These are phyloP conservation scores for Pseudocercospora pini-densiflorae DNA, from an alignment of 2,329 filamentous ascomycete species.

Conservation along the genomic window DNA sequence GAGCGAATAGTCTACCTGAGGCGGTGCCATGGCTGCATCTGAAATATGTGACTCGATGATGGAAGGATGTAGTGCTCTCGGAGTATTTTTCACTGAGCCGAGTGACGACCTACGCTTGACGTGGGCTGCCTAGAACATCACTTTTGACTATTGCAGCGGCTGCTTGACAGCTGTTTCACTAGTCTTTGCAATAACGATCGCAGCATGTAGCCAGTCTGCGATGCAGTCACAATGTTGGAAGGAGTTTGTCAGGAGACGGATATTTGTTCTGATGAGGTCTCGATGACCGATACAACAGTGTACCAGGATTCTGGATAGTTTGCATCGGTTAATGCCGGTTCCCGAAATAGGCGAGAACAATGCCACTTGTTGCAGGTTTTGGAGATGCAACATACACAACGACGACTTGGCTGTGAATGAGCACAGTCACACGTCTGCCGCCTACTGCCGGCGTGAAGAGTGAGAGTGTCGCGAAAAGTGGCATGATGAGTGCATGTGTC, in stretches of 20 bases:
- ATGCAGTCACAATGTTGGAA: no score
- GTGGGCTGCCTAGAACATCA: not conserved
- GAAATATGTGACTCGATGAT: constrained; percentile 11
- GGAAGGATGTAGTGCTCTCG: not conserved
- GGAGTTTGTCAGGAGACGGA: no score
- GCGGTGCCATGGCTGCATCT: constrained; percentile 25
- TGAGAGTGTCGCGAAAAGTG: not conserved
- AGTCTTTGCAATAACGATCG: no score
- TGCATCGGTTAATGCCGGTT: not conserved
- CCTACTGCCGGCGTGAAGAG: not conserved
- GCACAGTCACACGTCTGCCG: not conserved
- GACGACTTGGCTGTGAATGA: not conserved
- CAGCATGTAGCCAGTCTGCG: no score
- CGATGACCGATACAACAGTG: not conserved
- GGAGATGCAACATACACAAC: not conserved
- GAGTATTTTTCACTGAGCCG: not conserved
- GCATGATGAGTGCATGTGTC: not conserved
- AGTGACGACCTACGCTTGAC: not conserved
- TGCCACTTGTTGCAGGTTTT: no score
- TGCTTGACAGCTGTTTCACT: no score
- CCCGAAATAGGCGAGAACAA: not conserved
- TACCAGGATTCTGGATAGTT: not conserved
- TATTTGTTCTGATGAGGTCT: no score
- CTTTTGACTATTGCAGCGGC: not conserved
- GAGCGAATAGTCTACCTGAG: constrained; percentile 71